These are phyloP conservation scores for Umbelopsis vinacea DNA, from an alignment of 192 early-diverging fungal species.

Conservation along the genomic window DNA sequence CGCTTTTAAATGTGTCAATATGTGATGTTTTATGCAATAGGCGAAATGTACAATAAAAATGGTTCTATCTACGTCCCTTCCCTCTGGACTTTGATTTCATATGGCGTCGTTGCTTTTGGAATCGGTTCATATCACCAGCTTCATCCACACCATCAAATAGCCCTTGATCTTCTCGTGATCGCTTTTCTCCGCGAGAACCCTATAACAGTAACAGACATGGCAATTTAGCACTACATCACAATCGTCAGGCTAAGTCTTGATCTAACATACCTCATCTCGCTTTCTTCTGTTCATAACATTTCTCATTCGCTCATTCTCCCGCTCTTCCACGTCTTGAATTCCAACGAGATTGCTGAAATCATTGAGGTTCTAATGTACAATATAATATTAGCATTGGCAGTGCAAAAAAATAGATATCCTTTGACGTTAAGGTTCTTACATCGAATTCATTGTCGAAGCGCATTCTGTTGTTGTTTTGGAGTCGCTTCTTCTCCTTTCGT, in stretches of 20 bases:
- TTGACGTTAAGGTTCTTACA: conserved; percentile 40
- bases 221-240: not conserved
- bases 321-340: conserved; percentile 53
- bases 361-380: conserved; percentile 50
- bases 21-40: not conserved
- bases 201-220: not conserved
- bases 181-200: not conserved
- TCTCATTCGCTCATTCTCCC: conserved; percentile 45
- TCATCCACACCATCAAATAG: conserved; percentile 1
- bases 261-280: conserved; percentile 40
- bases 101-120: conserved; percentile 11
- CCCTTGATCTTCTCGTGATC: conserved; percentile 14
- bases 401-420: not conserved
- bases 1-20: too few species aligned
- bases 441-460: conserved; percentile 87
- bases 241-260: not conserved
- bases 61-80: conserved; percentile 3
- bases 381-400: not conserved
- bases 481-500: conserved; percentile 74
- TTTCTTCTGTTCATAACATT: conserved; percentile 53
- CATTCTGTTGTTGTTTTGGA: conserved; percentile 58
- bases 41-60: not conserved
- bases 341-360: conserved; percentile 57
- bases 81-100: conserved; percentile 15
- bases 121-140: conserved; percentile 13